phyloP scores from a whole-genome alignment of 306 rosid genomes.

The Cicer judaicum region DNA sequence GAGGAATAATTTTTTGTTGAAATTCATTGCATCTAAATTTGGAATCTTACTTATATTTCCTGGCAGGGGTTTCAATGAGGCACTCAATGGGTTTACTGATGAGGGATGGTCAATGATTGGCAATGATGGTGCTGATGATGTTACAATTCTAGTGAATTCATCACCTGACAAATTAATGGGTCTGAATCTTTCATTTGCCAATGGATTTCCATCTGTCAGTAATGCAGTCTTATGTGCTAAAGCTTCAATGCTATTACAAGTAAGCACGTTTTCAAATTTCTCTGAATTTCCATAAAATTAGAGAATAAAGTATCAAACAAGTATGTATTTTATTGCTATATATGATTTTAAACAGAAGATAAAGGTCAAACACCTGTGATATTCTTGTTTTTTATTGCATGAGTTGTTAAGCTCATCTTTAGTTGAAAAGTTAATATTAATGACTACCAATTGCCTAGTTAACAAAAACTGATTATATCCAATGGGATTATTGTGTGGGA shows the following conservation, averaged over 20 bases:
- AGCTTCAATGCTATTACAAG: slow-evolving; percentile 99
- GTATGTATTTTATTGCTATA: not conserved
- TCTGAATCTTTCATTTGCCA: slow-evolving; percentile 78
- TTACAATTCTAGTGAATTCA: slow-evolving; percentile 79
- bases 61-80: slow-evolving; percentile 94
- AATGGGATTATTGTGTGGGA: not conserved
- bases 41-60: slow-evolving; percentile 42
- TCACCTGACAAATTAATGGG: slow-evolving; percentile 96
- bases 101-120: slow-evolving; percentile 99
- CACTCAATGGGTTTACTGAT: slow-evolving; percentile 92
- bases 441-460: slow-evolving; percentile 12
- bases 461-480: not conserved
- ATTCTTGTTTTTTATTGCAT: not conserved
- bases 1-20: not conserved
- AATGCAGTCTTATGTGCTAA: slow-evolving; percentile 94
- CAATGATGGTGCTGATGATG: slow-evolving; percentile 91
- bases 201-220: slow-evolving; percentile 87
- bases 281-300: not conserved
- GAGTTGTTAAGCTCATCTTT: not conserved
- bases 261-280: slow-evolving; percentile 42
- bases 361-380: not conserved
- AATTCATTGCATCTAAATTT: slow-evolving; percentile 24
- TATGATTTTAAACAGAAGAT: not conserved
- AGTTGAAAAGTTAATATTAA: not conserved
- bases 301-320: not conserved